Conservation (phyloP, 2,329 filamentous ascomycete genomes). For the Xylariaceae sp. region DNA sequence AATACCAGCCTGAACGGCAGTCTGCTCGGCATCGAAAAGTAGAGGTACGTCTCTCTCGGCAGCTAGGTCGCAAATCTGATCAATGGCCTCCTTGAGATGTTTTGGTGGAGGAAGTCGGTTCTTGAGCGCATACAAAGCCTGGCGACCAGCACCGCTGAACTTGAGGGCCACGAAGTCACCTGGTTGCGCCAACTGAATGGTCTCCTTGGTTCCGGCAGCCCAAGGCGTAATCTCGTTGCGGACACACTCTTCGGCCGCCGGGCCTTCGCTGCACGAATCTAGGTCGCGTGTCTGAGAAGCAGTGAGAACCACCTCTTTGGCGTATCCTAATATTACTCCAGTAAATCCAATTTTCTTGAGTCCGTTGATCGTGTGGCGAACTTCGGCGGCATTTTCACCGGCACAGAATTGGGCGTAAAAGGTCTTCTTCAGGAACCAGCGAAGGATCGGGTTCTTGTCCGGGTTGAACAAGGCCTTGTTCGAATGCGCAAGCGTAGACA, state of each 20-base stretch:
- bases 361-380: constrained; percentile 56
- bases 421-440: constrained; percentile 67
- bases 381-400: constrained; percentile 66
- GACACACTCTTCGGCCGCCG: constrained; percentile 45
- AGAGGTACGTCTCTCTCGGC: constrained; percentile 63
- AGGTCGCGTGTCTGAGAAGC: constrained; percentile 47
- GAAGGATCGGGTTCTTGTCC: constrained; percentile 67
- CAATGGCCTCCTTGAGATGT: constrained; percentile 63
- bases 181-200: constrained; percentile 65
- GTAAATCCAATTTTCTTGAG: constrained; percentile 72
- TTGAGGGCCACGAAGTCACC: constrained; percentile 64
- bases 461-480: constrained; percentile 62
- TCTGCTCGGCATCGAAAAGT: constrained; percentile 83
- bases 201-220: constrained; percentile 68
- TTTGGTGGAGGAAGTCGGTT: constrained; percentile 57
- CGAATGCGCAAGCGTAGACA: constrained; percentile 65
- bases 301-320: constrained; percentile 69
- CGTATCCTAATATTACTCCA: constrained; percentile 81
- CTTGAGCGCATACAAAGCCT: constrained; percentile 63
- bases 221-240: constrained; percentile 63
- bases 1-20: constrained; percentile 70
- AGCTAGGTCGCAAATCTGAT: constrained; percentile 69
- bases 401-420: constrained; percentile 92
- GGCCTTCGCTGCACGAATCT: constrained; percentile 39
- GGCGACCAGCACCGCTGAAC: constrained; percentile 76